phyloP scores from a whole-genome alignment of 148 eudicot genomes.

The Persicaria tinctoria region DNA sequence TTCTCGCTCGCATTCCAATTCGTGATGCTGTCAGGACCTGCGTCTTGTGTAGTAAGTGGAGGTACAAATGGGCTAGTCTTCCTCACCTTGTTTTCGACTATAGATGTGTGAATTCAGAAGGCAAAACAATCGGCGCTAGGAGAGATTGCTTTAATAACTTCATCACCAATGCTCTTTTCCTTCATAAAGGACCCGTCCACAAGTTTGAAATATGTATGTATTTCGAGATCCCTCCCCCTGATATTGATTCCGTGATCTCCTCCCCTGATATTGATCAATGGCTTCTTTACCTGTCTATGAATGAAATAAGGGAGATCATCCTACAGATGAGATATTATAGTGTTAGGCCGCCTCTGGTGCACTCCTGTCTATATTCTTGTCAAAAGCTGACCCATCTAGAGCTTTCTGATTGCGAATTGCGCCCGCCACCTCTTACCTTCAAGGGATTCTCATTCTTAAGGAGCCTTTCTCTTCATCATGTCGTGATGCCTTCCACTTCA shows the following conservation, averaged over 20 bases:
- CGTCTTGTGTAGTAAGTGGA: too few relatives aligned
- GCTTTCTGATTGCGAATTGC: constrained; percentile 59
- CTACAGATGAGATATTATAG: constrained; percentile 42
- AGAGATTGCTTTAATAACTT: constrained; percentile 18
- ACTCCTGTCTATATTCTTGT: constrained; percentile 46
- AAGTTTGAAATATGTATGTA: constrained; percentile 35
- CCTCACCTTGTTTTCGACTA: constrained; percentile 17
- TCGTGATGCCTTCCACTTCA: constrained; percentile 38
- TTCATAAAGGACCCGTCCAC: constrained; percentile 63
- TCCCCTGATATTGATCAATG: constrained; percentile 40
- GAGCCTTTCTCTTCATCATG: constrained; percentile 53
- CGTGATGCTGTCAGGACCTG: too few relatives aligned
- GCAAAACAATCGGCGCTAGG: too few relatives aligned
- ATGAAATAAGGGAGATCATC: constrained; percentile 42
- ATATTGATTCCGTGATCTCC: background rate
- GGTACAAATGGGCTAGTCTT: too few relatives aligned
- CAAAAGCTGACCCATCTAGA: constrained; percentile 45
- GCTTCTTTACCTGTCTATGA: constrained; percentile 57
- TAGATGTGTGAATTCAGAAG: constrained; percentile 16
- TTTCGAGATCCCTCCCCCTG: constrained; percentile 36
- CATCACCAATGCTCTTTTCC: constrained; percentile 40
- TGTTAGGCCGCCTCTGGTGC: constrained; percentile 21
- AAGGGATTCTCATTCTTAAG: constrained; percentile 47
- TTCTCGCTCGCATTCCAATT: too few relatives aligned
- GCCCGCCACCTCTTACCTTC: constrained; percentile 28